Conservation (phyloP, 1,139 yeast genomes). For the Pichia sp. region DNA sequence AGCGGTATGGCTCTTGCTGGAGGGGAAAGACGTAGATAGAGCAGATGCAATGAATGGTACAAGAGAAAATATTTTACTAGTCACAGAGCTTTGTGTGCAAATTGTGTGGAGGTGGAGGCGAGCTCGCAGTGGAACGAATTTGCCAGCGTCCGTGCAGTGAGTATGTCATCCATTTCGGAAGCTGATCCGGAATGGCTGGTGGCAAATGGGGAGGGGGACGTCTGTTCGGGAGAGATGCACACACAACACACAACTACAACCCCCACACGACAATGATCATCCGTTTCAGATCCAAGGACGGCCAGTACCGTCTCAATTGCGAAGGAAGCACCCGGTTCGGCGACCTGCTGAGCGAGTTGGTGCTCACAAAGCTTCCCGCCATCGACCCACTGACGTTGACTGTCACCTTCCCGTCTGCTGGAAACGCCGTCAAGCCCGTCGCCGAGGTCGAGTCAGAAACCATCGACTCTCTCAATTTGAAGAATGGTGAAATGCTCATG, state of each 20-base stretch:
- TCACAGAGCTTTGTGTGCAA: too few species aligned
- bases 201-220: neutral
- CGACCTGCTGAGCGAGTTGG: slow-evolving; percentile 36
- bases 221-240: neutral
- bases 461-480: slow-evolving; percentile 38
- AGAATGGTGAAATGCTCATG: slow-evolving; percentile 84
- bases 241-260: neutral
- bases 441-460: slow-evolving; percentile 41
- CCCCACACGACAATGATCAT: slow-evolving; percentile 43
- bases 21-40: too few species aligned
- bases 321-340: slow-evolving; percentile 49
- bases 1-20: too few species aligned
- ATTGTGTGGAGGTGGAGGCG: too few species aligned
- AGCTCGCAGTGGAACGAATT: too few species aligned
- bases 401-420: neutral
- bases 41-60: too few species aligned
- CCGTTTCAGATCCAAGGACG: slow-evolving; percentile 82
- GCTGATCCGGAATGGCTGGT: neutral
- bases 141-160: too few species aligned
- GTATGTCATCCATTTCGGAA: slow-evolving; percentile 1
- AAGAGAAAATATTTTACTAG: too few species aligned
- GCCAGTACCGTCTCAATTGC: slow-evolving; percentile 68
- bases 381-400: slow-evolving; percentile 36
- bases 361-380: slow-evolving; percentile 37
- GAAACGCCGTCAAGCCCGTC: neutral